Base-by-base conservation (phyloP, 2,329 filamentous ascomycete genomes). In the Grosmannia huntii region DNA sequence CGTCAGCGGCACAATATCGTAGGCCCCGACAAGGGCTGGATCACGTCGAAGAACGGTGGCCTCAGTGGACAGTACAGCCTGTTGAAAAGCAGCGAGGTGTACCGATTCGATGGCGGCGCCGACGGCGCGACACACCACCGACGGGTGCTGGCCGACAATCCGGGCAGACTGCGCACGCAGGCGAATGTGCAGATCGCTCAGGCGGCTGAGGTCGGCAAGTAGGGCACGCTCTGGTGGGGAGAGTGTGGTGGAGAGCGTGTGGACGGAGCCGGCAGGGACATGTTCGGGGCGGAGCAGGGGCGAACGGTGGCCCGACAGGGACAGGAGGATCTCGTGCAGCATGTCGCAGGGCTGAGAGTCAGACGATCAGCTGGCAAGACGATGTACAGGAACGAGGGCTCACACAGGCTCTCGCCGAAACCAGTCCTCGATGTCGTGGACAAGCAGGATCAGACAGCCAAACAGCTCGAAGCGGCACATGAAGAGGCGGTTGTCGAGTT, bases 271-370 rank as follows among this genome's bases (percentile, higher is more conserved):
- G 63, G 74, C 75, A 65, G 76, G 71, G 66, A 76, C 66, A 73
- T 72, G 68, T 74, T 65, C 69, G 65, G 74, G 69, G 70, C 81
- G 80, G 75, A 96, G 87, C 68, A 97, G 82, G 64, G 90, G 87
- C 63, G 92, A 96, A 63, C 89, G 87, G 74, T 97, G 89, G 65
- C 94, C 92, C 67, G 91, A 95, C 72, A 97, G 85, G 71, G 91
- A 92, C 72, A 99, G 86, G 72, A 97, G 84, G 75, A 99, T 90
- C 79, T 99, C 94, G 82, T 97, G 94, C 71, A 99, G 88, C 94
- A 99, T 99, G 64, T 64, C 36, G 48, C 12, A 10, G 38, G 25
- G 10, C 36, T 28, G 53, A 12, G 6, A 12, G 33, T 14, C 28
- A 33, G 23, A 6, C 14, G 12, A 7, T 28, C 31, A n/a, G 21